These are phyloP conservation scores for Calcarisporium arbuscula DNA, from an alignment of 2,329 filamentous ascomycete species.

Conservation along the genomic window DNA sequence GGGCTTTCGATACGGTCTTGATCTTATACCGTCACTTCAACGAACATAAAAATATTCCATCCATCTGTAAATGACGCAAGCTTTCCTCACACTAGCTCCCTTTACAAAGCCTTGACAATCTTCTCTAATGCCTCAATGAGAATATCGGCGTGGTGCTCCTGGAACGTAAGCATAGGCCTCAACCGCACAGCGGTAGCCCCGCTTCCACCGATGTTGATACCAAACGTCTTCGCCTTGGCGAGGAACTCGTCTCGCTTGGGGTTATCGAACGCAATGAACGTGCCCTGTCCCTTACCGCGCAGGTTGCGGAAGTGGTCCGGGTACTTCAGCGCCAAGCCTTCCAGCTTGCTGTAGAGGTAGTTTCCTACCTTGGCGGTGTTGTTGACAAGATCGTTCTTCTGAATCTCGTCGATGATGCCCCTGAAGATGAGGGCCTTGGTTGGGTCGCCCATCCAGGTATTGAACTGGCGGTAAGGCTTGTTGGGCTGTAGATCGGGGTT, in stretches of 20 bases:
- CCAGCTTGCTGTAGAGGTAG: conserved; percentile 68
- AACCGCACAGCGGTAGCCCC: conserved; percentile 70
- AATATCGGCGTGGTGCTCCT: conserved; percentile 85
- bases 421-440: conserved; percentile 79
- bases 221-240: conserved; percentile 68
- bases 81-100: too few species aligned
- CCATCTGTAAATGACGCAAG: too few species aligned
- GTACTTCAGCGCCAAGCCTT: conserved; percentile 61
- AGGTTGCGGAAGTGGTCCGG: conserved; percentile 77
- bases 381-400: conserved; percentile 68
- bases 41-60: too few species aligned
- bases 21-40: too few species aligned
- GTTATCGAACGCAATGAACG: conserved; percentile 88
- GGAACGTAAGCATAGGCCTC: conserved; percentile 86
- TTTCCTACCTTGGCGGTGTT: conserved; percentile 72
- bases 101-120: conserved; percentile 46
- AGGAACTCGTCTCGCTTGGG: conserved; percentile 75
- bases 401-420: conserved; percentile 76
- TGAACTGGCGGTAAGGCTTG: conserved; percentile 93
- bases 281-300: conserved; percentile 80
- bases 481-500: conserved; percentile 76
- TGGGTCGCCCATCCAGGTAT: conserved; percentile 96
- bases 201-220: conserved; percentile 82
- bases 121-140: conserved; percentile 74
- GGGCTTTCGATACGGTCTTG: conserved; percentile 1